Evolutionary conservation across 2,329 filamentous ascomycete genomes (phyloP).

Genomic region (Colletotrichum tanaceti): DNA sequence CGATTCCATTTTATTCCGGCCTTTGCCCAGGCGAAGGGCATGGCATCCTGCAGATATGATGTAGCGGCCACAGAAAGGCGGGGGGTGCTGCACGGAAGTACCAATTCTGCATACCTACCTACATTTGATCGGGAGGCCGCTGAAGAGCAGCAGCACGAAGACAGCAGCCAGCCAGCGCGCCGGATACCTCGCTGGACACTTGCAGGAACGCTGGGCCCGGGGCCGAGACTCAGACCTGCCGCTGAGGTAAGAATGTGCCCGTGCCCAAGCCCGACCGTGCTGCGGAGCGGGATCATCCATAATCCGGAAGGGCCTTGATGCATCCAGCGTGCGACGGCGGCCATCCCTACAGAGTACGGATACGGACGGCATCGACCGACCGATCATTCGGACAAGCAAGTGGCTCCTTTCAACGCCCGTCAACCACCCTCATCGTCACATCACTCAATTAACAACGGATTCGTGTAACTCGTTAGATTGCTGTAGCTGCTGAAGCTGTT

Average conservation of each 20-base stretch:
- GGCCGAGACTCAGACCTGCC: not conserved
- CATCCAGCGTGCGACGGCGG: too few species aligned
- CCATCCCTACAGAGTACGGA: too few species aligned
- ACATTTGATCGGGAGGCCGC: not conserved
- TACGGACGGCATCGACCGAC: too few species aligned
- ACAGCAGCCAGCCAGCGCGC: not conserved
- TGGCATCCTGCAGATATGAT: conserved; percentile 8
- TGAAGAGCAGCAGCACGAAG: too few species aligned
- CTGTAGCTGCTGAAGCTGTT: conserved; percentile 30
- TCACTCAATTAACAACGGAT: not conserved
- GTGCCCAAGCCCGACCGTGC: not conserved
- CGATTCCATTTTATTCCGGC: not conserved
- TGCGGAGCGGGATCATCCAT: conserved; percentile 29
- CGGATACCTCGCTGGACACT: not conserved
- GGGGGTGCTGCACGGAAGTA: conserved; percentile 13
- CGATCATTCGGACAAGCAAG: not conserved
- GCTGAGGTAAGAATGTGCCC: conserved; percentile 8
- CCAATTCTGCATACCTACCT: not conserved
- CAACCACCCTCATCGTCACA: not conserved
- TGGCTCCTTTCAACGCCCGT: not conserved
- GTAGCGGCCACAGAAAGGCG: conserved; percentile 16
- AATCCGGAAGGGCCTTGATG: not conserved
- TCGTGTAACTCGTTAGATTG: conserved; percentile 36
- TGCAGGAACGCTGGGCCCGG: conserved; percentile 4
- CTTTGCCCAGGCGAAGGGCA: not conserved